phyloP scores from a whole-genome alignment of 2,329 filamentous ascomycete species.

The Fusarium nurragi region DNA sequence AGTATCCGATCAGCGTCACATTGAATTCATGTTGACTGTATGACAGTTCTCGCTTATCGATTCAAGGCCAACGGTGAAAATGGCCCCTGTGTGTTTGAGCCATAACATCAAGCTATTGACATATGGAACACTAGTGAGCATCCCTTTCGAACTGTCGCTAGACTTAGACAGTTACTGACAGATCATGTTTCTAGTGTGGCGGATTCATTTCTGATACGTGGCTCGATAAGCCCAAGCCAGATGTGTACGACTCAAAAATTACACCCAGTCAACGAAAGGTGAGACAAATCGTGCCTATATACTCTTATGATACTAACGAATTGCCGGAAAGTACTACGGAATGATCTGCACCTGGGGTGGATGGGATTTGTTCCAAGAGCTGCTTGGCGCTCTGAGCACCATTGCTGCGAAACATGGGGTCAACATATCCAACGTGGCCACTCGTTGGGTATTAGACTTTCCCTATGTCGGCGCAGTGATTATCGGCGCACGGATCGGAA shows the following conservation, averaged over 20 bases:
- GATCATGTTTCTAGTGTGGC: background rate
- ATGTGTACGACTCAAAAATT: background rate
- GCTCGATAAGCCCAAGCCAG: background rate
- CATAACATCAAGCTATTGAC: background rate
- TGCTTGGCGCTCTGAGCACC: background rate
- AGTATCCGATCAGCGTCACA: fast-evolving
- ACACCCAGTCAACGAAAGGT: slow-evolving; percentile 4
- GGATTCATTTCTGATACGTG: background rate
- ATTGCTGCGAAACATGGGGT: background rate
- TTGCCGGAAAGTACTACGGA: background rate
- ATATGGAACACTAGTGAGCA: background rate
- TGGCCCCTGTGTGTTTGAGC: background rate
- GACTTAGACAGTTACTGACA: background rate
- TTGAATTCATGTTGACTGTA: fast-evolving
- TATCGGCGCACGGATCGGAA: background rate
- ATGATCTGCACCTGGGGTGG: slow-evolving; percentile 1
- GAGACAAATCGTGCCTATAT: fast-evolving
- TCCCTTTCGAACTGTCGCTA: fast-evolving
- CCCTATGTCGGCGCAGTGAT: background rate
- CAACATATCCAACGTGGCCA: background rate
- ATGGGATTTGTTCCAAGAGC: background rate
- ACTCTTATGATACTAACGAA: background rate
- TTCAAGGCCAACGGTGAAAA: background rate
- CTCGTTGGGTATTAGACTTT: background rate
- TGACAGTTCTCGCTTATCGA: background rate